Conservation (phyloP, 805 yeast genomes). For the Pichia scutulata region DNA sequence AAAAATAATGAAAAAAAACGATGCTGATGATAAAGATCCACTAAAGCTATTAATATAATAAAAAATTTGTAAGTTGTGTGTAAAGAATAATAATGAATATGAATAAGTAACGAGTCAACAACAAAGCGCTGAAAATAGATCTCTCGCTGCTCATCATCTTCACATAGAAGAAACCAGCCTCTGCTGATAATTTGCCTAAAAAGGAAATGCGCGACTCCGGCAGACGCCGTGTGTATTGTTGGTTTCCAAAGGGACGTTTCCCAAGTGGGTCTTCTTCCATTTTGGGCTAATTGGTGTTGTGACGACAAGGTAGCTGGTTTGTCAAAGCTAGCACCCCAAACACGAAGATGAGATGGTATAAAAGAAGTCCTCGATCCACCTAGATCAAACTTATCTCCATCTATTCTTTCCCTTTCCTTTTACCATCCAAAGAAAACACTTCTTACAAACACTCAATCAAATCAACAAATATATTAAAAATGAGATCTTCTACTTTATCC, state of each 20-base stretch:
- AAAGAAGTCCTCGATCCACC: slow-evolving; percentile 1
- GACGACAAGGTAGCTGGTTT: not conserved
- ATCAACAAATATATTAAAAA: not conserved
- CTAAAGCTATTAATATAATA: too few relatives aligned
- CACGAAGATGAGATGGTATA: not conserved
- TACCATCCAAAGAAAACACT: slow-evolving; percentile 3
- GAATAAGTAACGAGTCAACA: not conserved
- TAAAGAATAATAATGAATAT: not conserved
- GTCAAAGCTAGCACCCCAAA: not conserved
- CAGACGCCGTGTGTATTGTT: not conserved
- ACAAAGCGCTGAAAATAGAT: not conserved
- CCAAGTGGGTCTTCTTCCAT: not conserved
- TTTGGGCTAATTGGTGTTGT: not conserved
- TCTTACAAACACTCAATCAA: not conserved
- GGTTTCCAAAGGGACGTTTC: not conserved
- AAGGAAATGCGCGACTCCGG: not conserved
- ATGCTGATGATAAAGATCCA: too few relatives aligned
- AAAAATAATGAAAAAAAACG: too few relatives aligned
- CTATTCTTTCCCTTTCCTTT: not conserved
- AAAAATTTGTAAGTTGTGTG: not conserved
- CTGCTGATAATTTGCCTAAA: not conserved
- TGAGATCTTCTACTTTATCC: slow-evolving; percentile 15
- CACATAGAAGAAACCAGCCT: not conserved
- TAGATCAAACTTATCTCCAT: not conserved
- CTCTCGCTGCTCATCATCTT: too few relatives aligned